A percentile compares a stretch with the other conserved stretches of the same genome.
phyloP scores from a whole-genome alignment of 371 early-diverging fungal species.

The Rhizomucor miehei region DNA sequence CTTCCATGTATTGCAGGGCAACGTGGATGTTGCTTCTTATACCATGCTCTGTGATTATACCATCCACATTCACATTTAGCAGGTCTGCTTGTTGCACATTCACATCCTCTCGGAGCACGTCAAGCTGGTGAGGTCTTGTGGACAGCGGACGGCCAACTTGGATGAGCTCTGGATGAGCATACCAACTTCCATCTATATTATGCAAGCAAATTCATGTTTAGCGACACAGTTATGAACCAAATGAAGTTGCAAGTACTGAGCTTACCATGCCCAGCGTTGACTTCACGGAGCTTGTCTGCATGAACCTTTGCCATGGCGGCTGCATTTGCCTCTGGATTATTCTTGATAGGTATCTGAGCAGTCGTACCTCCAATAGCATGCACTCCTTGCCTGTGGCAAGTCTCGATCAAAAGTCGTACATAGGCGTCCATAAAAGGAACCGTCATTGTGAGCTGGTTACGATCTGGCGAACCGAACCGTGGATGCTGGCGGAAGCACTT shows the following conservation, averaged over 20 bases:
- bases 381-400: conserved; percentile 95
- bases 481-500: conserved; percentile 91
- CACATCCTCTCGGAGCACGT: conserved; percentile 80
- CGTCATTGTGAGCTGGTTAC: conserved; percentile 88
- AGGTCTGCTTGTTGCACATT: conserved; percentile 75
- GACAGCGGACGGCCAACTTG: conserved; percentile 80
- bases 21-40: conserved; percentile 85
- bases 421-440: conserved; percentile 96
- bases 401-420: conserved; percentile 87
- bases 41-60: conserved; percentile 80
- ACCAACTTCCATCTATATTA: conserved; percentile 78
- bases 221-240: no score
- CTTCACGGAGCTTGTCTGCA: conserved; percentile 92
- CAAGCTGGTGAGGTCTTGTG: conserved; percentile 89
- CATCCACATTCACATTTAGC: conserved; percentile 62
- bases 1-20: conserved; percentile 86
- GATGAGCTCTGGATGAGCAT: conserved; percentile 90
- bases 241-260: no score
- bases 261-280: conserved; percentile 80
- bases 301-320: conserved; percentile 91
- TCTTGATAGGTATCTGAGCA: conserved; percentile 96
- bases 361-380: conserved; percentile 99
- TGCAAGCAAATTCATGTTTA: no score
- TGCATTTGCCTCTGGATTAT: conserved; percentile 80
- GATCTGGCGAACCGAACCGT: conserved; percentile 85